Conservation (phyloP, 495 filamentous ascomycete genomes). For the Aspergillus bridgeri region DNA sequence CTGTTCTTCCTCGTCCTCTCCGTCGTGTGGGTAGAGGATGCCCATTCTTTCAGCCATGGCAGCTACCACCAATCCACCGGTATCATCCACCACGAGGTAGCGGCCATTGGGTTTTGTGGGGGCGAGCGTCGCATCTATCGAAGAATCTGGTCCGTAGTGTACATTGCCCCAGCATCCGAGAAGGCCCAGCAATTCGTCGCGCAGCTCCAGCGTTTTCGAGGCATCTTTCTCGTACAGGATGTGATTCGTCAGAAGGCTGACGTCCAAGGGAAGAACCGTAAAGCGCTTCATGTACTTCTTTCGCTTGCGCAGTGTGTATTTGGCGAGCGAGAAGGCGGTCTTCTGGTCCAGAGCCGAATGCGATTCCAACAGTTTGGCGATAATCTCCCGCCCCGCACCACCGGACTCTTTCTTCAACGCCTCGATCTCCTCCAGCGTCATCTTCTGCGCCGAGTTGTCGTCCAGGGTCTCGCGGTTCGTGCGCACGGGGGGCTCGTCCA, state of each 20-base stretch:
- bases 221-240: conserved; percentile 74
- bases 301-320: conserved; percentile 90
- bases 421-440: conserved; percentile 87
- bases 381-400: conserved; percentile 80
- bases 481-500: conserved; percentile 62
- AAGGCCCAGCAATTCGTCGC: conserved; percentile 80
- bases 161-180: conserved; percentile 64
- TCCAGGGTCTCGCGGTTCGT: conserved; percentile 79
- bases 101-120: conserved; percentile 55
- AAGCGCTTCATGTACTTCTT: conserved; percentile 91
- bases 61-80: conserved; percentile 78
- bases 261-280: conserved; percentile 76
- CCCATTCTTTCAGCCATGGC: conserved; percentile 91
- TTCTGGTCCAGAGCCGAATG: conserved; percentile 89
- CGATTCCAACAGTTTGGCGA: conserved; percentile 78
- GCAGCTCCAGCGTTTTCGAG: conserved; percentile 76
- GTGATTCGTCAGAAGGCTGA: conserved; percentile 67
- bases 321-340: conserved; percentile 86
- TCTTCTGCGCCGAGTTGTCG: conserved; percentile 72
- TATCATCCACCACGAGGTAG: conserved; percentile 90
- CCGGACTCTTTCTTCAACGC: conserved; percentile 75
- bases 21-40: conserved; percentile 59
- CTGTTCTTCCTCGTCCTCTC: conserved; percentile 28
- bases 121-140: conserved; percentile 22
- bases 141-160: conserved; percentile 44